Percentiles rank a stretch among this genome's conserved stretches.
These are phyloP conservation scores for Aspergillus kassunensis DNA, from an alignment of 495 filamentous ascomycete genomes.

Conservation along the genomic window DNA sequence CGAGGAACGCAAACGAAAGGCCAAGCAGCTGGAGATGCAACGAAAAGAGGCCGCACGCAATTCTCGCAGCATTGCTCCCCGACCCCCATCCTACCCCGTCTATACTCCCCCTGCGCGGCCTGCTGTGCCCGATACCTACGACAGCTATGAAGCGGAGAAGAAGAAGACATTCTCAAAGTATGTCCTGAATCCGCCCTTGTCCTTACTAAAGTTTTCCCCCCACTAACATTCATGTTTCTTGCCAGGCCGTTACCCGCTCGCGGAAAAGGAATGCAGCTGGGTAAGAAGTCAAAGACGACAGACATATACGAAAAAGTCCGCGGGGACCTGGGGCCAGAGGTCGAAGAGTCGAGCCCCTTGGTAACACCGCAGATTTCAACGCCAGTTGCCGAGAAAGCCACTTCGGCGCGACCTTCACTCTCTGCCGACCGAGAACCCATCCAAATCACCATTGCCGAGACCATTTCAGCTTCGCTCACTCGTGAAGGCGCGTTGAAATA, in stretches of 20 bases:
- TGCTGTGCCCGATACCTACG: slow-evolving; percentile 74
- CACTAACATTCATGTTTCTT: slow-evolving; percentile 13
- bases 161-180: slow-evolving; percentile 78
- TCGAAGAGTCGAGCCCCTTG: slow-evolving; percentile 71
- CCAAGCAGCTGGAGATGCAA: slow-evolving; percentile 97
- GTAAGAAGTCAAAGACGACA: slow-evolving; percentile 94
- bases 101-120: slow-evolving; percentile 79
- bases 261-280: slow-evolving; percentile 97
- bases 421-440: slow-evolving; percentile 73
- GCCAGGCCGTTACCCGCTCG: slow-evolving; percentile 64
- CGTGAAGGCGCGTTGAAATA: slow-evolving; percentile 80
- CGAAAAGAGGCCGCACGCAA: slow-evolving; percentile 80
- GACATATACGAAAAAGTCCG: slow-evolving; percentile 96
- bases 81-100: slow-evolving; percentile 77
- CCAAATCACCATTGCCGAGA: slow-evolving; percentile 80
- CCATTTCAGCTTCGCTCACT: slow-evolving; percentile 80
- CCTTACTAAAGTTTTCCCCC: background rate
- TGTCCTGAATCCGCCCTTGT: slow-evolving; percentile 16
- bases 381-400: slow-evolving; percentile 48
- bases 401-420: slow-evolving; percentile 58
- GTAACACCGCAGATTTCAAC: slow-evolving; percentile 58
- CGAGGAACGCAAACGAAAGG: slow-evolving; percentile 95
- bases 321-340: slow-evolving; percentile 77
- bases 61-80: slow-evolving; percentile 54
- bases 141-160: slow-evolving; percentile 93